These are phyloP conservation scores for Westerdykella sp. DNA, from an alignment of 2,329 filamentous ascomycete species.

Conservation along the genomic window DNA sequence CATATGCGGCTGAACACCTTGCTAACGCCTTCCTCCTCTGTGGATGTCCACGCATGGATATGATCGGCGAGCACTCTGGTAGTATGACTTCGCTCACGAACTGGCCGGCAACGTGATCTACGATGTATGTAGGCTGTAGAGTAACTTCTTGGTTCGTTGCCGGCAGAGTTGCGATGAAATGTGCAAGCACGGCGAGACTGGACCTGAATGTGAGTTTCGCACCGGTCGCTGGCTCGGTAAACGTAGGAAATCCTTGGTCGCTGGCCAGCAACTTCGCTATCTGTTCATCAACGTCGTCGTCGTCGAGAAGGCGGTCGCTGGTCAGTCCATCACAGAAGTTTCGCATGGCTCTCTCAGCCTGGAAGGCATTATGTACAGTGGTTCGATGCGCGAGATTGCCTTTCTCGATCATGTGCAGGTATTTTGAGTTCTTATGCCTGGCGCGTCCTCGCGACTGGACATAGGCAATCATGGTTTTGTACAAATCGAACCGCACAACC, in stretches of 20 bases:
- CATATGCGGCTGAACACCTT: slow-evolving; percentile 83
- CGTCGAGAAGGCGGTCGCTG: slow-evolving; percentile 62
- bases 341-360: slow-evolving; percentile 58
- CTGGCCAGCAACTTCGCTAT: slow-evolving; percentile 52
- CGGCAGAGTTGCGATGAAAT: slow-evolving; percentile 66
- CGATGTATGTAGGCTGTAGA: slow-evolving; percentile 54
- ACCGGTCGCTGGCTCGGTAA: slow-evolving; percentile 59
- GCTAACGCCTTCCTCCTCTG: slow-evolving; percentile 68
- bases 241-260: slow-evolving; percentile 48
- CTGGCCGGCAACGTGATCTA: slow-evolving; percentile 50
- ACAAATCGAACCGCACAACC: slow-evolving; percentile 76
- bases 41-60: slow-evolving; percentile 56
- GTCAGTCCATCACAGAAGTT: slow-evolving; percentile 70
- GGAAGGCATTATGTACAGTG: slow-evolving; percentile 53
- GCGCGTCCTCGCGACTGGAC: slow-evolving; percentile 89
- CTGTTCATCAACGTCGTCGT: slow-evolving; percentile 47
- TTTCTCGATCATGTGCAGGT: slow-evolving; percentile 75
- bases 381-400: slow-evolving; percentile 58
- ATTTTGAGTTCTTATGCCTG: slow-evolving; percentile 68
- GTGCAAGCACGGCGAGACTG: slow-evolving; percentile 63
- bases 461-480: slow-evolving; percentile 86
- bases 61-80: slow-evolving; percentile 67
- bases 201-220: slow-evolving; percentile 74
- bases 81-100: slow-evolving; percentile 75
- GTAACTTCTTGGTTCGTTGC: slow-evolving; percentile 44